Conservation (phyloP, 345 rosid species). For the Nephelium lappaceum region DNA sequence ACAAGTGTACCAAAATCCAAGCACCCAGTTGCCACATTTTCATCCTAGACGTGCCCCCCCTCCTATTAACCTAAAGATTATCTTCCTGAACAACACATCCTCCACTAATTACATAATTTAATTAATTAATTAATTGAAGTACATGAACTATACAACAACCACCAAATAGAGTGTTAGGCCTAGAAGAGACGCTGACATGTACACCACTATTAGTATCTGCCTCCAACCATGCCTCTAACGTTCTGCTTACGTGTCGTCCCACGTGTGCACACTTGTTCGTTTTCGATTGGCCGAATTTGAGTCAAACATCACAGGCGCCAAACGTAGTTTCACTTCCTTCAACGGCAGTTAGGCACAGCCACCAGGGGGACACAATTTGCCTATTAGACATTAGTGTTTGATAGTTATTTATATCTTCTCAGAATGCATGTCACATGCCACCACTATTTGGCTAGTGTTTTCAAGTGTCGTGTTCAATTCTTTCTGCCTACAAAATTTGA, state of each 20-base stretch:
- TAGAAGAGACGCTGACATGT: conserved; percentile 30
- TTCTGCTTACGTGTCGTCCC: conserved; percentile 6
- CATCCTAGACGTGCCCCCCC: too few relatives aligned
- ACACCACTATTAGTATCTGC: conserved; percentile 35
- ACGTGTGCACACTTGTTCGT: not conserved
- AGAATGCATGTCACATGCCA: not conserved
- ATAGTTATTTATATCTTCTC: not conserved
- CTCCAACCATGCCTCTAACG: conserved; percentile 1
- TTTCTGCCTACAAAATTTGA: conserved; percentile 5
- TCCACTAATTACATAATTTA: conserved; percentile 33
- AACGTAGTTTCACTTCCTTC: conserved; percentile 38
- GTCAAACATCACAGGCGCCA: conserved; percentile 58
- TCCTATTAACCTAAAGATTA: conserved; percentile 23
- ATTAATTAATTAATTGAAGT: not conserved
- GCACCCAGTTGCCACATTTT: not conserved
- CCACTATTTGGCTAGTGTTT: not conserved
- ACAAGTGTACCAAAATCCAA: conserved; percentile 21
- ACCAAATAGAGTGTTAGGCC: conserved; percentile 38
- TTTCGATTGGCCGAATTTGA: conserved; percentile 19
- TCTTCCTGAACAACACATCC: conserved; percentile 24
- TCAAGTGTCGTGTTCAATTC: conserved; percentile 5
- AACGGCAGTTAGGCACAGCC: conserved; percentile 63
- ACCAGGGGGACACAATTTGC: not conserved
- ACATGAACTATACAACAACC: not conserved
- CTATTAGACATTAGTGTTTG: not conserved